Conservation (phyloP, 192 early-diverging fungal genomes). For the Coemansia sp. region DNA sequence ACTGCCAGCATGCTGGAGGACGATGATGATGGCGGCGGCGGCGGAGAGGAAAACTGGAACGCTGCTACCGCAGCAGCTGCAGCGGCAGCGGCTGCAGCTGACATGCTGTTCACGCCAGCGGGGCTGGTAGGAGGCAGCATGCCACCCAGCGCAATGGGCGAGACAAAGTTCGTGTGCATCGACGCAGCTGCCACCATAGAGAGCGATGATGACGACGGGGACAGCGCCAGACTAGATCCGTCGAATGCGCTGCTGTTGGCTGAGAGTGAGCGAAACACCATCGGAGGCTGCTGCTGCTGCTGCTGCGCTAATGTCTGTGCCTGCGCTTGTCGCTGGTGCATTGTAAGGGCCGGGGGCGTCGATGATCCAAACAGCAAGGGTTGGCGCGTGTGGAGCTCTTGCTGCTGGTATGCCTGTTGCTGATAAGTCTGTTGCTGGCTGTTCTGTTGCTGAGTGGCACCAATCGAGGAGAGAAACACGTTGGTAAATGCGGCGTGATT, state of each 20-base stretch:
- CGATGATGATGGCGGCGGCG: neutral
- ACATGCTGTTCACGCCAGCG: neutral
- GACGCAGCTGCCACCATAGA: conserved; percentile 22
- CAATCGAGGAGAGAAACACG: neutral
- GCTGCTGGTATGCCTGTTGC: neutral
- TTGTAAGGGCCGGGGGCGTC: neutral
- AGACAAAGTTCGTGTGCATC: conserved; percentile 15
- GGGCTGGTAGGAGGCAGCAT: conserved; percentile 12
- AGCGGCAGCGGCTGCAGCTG: conserved; percentile 17
- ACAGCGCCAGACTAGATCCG: conserved; percentile 9
- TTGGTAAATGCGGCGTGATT: neutral
- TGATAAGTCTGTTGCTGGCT: neutral
- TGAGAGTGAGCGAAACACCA: conserved; percentile 35
- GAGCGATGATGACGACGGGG: conserved; percentile 10
- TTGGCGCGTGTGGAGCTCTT: neutral
- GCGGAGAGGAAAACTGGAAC: conserved; percentile 36
- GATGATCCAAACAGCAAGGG: conserved; percentile 26
- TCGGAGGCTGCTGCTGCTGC: conserved; percentile 18
- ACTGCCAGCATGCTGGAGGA: neutral
- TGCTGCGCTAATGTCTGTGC: neutral
- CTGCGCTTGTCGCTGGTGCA: neutral
- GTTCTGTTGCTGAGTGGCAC: neutral
- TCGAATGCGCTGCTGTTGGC: conserved; percentile 22
- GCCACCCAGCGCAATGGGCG: conserved; percentile 29
- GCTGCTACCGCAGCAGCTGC: conserved; percentile 36